Conservation (phyloP, 208 protist species). For the Leishmania major region DNA sequence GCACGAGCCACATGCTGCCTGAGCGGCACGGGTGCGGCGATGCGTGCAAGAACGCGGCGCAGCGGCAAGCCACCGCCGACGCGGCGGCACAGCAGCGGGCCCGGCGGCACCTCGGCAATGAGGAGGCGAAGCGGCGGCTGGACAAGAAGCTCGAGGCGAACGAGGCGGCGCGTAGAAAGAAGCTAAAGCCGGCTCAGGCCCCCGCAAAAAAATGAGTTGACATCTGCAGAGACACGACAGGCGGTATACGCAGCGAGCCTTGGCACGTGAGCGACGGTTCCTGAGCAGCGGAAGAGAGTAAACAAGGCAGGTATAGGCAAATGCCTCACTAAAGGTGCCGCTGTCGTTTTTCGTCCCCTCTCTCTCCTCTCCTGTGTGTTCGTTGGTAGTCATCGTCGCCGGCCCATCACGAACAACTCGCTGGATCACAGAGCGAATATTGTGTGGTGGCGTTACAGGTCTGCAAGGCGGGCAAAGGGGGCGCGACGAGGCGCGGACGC, state of each 20-base stretch:
- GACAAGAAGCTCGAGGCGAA: conserved; percentile 54
- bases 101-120: conserved; percentile 68
- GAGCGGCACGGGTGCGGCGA: conserved; percentile 87
- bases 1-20: conserved; percentile 78
- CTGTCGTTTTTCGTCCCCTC: neutral
- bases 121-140: conserved; percentile 69
- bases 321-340: neutral
- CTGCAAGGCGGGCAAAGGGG: neutral
- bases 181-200: conserved; percentile 7
- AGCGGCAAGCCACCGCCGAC: conserved; percentile 62
- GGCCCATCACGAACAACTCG: neutral
- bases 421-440: too few relatives aligned
- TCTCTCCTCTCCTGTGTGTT: too few relatives aligned
- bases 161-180: conserved; percentile 69
- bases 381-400: neutral
- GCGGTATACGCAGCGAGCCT: neutral
- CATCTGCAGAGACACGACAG: neutral
- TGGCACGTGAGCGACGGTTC: neutral
- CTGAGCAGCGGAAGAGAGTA: too few relatives aligned
- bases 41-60: conserved; percentile 61
- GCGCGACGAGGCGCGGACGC: neutral
- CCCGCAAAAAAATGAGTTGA: conserved; percentile 25
- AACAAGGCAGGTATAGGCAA: neutral
- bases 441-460: neutral
- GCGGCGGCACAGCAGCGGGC: conserved; percentile 53